Evolutionary conservation across 2,329 filamentous ascomycete species (phyloP).

Genomic region (Chaetomiaceae sp.): DNA sequence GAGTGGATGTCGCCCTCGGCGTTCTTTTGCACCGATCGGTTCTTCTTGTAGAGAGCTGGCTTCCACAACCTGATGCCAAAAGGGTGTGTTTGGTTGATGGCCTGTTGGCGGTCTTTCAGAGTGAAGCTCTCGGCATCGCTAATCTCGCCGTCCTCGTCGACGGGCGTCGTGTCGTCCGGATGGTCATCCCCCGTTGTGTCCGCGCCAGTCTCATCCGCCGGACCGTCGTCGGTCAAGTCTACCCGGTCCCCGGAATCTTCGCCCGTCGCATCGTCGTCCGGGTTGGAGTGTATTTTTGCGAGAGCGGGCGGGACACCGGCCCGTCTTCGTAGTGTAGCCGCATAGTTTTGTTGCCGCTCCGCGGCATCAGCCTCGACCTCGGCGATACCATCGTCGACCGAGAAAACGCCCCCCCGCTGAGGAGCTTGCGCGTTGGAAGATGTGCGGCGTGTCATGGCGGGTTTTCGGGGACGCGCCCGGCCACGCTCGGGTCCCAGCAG

Average conservation of each 20-base stretch:
- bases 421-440: slow-evolving; percentile 69
- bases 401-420: slow-evolving; percentile 80
- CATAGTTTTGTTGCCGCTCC: slow-evolving; percentile 40
- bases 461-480: slow-evolving; percentile 60
- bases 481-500: slow-evolving; percentile 44
- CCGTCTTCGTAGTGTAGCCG: slow-evolving; percentile 37
- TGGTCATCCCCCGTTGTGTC: slow-evolving; percentile 33
- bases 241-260: slow-evolving; percentile 19
- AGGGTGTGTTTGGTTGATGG: slow-evolving; percentile 97
- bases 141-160: slow-evolving; percentile 52
- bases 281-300: slow-evolving; percentile 29
- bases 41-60: slow-evolving; percentile 95
- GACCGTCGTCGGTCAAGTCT: slow-evolving; percentile 18
- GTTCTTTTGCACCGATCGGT: slow-evolving; percentile 89
- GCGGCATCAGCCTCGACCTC: slow-evolving; percentile 70
- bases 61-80: slow-evolving; percentile 99
- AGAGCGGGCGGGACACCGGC: slow-evolving; percentile 31
- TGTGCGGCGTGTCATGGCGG: slow-evolving; percentile 64
- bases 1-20: slow-evolving; percentile 98
- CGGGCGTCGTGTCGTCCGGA: slow-evolving; percentile 24
- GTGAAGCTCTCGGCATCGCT: slow-evolving; percentile 98
- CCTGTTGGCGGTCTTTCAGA: slow-evolving; percentile 90
- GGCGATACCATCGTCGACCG: slow-evolving; percentile 78
- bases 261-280: slow-evolving; percentile 25
- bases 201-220: slow-evolving; percentile 26